These are phyloP conservation scores for Termitomyces sp. DNA, from an alignment of 768 basidiomycete species.

Conservation along the genomic window DNA sequence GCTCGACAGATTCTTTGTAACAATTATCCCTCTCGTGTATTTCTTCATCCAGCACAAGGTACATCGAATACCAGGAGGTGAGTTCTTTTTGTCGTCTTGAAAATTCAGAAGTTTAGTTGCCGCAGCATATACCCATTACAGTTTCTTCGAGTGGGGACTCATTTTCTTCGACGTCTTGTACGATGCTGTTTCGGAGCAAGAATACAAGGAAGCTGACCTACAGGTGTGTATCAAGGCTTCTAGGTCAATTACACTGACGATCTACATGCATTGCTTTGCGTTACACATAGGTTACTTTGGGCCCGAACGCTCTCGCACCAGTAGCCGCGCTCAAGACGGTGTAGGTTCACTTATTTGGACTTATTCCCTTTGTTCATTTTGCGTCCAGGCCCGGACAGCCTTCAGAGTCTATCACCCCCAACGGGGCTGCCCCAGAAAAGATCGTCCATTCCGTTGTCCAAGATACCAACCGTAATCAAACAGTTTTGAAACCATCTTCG, in stretches of 20 bases:
- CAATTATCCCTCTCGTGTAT: constrained; percentile 70
- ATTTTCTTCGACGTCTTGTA: constrained; percentile 69
- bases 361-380: constrained; percentile 5
- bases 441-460: background rate
- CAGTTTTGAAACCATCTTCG: background rate
- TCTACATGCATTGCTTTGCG: background rate
- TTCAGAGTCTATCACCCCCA: background rate
- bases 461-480: background rate
- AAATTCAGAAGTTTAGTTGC: constrained; percentile 1
- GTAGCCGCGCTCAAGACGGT: background rate
- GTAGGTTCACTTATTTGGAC: background rate
- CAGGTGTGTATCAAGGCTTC: constrained; percentile 33
- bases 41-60: constrained; percentile 87
- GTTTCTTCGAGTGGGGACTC: constrained; percentile 85
- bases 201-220: constrained; percentile 48
- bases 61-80: constrained; percentile 72
- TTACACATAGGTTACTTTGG: constrained; percentile 21
- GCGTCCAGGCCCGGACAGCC: constrained; percentile 5
- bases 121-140: constrained; percentile 79
- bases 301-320: constrained; percentile 2
- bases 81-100: constrained; percentile 9
- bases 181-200: constrained; percentile 60
- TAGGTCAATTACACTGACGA: background rate
- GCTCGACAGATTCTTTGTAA: constrained; percentile 58
- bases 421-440: background rate